Evolutionary conservation across 768 basidiomycete genomes (phyloP), one percentile per base, ranked within the genome.

Genomic region (Boletus fagicola): DNA sequence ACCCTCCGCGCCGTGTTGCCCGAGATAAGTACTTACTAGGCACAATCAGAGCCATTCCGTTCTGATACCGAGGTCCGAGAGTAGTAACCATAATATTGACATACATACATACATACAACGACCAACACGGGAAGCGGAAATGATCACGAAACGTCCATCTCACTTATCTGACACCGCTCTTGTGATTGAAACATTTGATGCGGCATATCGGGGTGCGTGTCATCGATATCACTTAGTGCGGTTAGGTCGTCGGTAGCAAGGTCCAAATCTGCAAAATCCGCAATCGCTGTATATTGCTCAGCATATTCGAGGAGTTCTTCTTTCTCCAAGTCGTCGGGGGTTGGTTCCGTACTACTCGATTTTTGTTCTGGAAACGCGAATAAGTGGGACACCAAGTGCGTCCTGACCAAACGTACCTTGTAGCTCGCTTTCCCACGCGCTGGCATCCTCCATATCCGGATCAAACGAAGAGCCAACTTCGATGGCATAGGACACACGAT

Each of bases 401-500:
- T 36, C 33, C 36, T 9, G 15, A 20, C 4, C 9, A 18, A 13
- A 58, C 72, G 55, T 55, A 78, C 86, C 78, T 62, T 63, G 65
- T 5, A 88, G 65, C 45, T 83, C 83, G 30, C 71, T 63, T 67
- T 88, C 87, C 87, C 86, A 89, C n/a, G 68, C 65, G 22, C 62
- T 72, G 5, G 81, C 68, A 55, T 89, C 86, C 35, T 90, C 86
- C 65, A 88, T 72, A 66, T 83, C 83, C 5, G 88, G 88, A 66
- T 90, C 88, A 56, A 88, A 82, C 1, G 88, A 90, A 16, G 87
- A 88, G 6, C 88, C 88, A 4, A 90, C 87, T 56, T 89, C 87
- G 18, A 74, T 66, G 28, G 81, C 78, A 58, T 86, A 90, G 2
- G 87, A 89, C 3, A 87, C 66, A 10, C 81, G 78, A 62, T 85